These are phyloP conservation scores for Vitis rotundifolia DNA, from an alignment of 164 flowering plant genomes.

Conservation along the genomic window DNA sequence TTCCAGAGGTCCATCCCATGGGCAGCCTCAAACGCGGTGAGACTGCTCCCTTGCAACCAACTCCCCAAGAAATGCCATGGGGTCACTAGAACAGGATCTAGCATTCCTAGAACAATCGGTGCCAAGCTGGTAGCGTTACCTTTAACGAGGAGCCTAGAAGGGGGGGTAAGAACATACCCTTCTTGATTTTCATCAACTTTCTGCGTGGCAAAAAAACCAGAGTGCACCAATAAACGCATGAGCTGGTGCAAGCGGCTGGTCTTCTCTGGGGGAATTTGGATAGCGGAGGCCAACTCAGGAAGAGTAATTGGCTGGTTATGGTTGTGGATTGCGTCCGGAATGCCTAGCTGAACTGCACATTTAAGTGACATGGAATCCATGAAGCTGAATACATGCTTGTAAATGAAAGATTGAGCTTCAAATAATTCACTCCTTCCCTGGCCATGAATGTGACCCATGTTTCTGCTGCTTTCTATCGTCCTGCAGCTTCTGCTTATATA, in stretches of 20 bases:
- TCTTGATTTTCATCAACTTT: constrained; percentile 7
- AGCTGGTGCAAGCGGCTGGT: constrained; percentile 18
- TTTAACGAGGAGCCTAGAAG: constrained; percentile 10
- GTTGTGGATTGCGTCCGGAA: constrained; percentile 44
- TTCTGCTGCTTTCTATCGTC: no score
- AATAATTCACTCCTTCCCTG: constrained; percentile 6
- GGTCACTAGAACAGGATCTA: constrained; percentile 21
- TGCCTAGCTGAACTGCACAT: constrained; percentile 26
- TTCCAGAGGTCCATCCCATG: constrained; percentile 23
- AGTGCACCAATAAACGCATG: constrained; percentile 25
- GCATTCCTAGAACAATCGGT: constrained; percentile 20
- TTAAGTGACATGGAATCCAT: constrained; percentile 18
- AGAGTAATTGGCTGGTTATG: constrained; percentile 40
- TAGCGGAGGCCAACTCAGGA: constrained; percentile 20
- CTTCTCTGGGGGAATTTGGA: constrained; percentile 14
- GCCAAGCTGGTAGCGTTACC: constrained; percentile 1
- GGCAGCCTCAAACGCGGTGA: constrained; percentile 15
- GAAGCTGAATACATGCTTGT: constrained; percentile 7
- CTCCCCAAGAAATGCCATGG: constrained; percentile 23
- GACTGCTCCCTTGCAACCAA: constrained; percentile 17
- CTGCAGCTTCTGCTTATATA: no score
- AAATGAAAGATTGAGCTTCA: constrained; percentile 14
- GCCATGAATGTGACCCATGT: no score
- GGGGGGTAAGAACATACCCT: constrained; percentile 21
- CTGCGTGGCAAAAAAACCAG: constrained; percentile 3